phyloP scores from a whole-genome alignment of 2,329 filamentous ascomycete species.

The Polytolypa hystricis region DNA sequence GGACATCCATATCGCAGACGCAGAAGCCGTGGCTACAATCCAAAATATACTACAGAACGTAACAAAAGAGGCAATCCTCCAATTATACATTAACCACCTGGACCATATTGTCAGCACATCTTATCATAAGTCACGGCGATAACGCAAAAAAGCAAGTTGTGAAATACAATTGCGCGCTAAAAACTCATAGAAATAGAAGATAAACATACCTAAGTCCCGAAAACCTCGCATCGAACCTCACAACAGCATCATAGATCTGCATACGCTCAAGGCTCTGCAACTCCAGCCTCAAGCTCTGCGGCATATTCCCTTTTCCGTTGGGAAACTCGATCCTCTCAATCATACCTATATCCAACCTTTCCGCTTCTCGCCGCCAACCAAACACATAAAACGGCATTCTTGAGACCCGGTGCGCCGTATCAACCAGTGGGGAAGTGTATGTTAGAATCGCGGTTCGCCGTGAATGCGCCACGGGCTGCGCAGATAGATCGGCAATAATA shows the following conservation, averaged over 20 bases:
- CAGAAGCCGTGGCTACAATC: slow-evolving; percentile 58
- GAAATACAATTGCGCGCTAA: background rate
- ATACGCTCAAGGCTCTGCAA: slow-evolving; percentile 58
- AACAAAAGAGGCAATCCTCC: slow-evolving; percentile 58
- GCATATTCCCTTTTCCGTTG: slow-evolving; percentile 42
- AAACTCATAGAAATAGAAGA: background rate
- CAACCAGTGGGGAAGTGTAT: slow-evolving; percentile 62
- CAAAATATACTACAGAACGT: slow-evolving; percentile 65
- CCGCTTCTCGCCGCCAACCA: slow-evolving; percentile 52
- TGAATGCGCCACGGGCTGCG: slow-evolving; percentile 47
- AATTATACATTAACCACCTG: slow-evolving; percentile 77
- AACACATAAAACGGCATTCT: slow-evolving; percentile 60
- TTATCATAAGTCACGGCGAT: background rate
- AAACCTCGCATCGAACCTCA: slow-evolving; percentile 64
- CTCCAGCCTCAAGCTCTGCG: slow-evolving; percentile 49
- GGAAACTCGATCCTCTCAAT: slow-evolving; percentile 62
- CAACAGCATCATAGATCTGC: slow-evolving; percentile 61
- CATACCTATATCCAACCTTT: slow-evolving; percentile 55
- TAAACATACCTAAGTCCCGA: slow-evolving; percentile 50
- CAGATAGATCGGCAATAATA: slow-evolving; percentile 21
- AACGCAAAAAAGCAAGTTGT: background rate
- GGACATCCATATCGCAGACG: slow-evolving; percentile 53
- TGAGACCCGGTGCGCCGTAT: slow-evolving; percentile 48
- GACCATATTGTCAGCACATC: background rate
- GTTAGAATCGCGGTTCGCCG: slow-evolving; percentile 68